Conservation (phyloP, 2,329 filamentous ascomycete genomes). For the Phyllosticta paracitricarpa region DNA sequence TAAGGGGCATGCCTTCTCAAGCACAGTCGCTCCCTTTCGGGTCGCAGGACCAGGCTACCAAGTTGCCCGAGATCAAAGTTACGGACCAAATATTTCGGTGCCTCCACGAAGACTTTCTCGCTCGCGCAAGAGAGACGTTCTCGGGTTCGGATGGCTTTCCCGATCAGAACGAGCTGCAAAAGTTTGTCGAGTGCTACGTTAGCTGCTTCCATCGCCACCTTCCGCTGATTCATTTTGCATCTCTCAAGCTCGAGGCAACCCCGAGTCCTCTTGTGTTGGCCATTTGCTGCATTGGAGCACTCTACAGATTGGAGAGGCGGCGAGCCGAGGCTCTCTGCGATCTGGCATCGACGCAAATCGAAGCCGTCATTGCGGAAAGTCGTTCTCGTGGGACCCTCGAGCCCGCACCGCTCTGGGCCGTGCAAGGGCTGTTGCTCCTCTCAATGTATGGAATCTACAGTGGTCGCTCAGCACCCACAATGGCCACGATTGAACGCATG, state of each 20-base stretch:
- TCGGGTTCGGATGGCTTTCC: constrained; percentile 12
- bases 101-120: constrained; percentile 13
- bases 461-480: constrained; percentile 14
- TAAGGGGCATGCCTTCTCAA: background rate
- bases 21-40: background rate
- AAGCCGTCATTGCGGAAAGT: constrained; percentile 11
- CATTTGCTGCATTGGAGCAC: constrained; percentile 28
- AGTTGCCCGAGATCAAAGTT: constrained; percentile 1
- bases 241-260: constrained; percentile 18
- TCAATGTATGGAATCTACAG: constrained; percentile 22
- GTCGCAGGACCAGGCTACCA: background rate
- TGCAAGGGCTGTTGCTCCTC: constrained; percentile 22
- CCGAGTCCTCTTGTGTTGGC: constrained; percentile 24
- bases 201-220: constrained; percentile 25
- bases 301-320: constrained; percentile 24
- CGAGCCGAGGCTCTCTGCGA: constrained; percentile 18
- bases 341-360: constrained; percentile 13
- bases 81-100: constrained; percentile 5
- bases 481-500: constrained; percentile 13
- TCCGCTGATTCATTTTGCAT: constrained; percentile 25
- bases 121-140: constrained; percentile 8
- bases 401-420: constrained; percentile 20
- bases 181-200: constrained; percentile 22
- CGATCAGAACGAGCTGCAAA: constrained; percentile 17
- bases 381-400: constrained; percentile 9